Evolutionary conservation across 208 protist species (phyloP), one percentile per base, ranked within the genome.

Genomic region (Wallacemonas sp.): DNA sequence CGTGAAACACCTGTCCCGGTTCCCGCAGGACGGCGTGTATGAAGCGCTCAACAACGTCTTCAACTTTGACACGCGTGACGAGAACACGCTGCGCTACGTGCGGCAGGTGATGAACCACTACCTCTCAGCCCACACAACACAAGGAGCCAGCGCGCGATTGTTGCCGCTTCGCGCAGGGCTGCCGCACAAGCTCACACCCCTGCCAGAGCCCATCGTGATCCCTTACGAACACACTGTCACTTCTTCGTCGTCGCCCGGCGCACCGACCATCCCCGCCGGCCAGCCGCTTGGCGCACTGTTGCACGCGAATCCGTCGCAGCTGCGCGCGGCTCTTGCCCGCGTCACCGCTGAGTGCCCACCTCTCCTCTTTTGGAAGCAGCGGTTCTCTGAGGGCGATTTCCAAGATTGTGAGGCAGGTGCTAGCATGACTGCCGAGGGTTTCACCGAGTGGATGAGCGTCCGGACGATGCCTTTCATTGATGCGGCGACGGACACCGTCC

Each of bases 1-100:
- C 41, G 94, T 97, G 41, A 85, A 89, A 58, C 97, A 98, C 73
- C 68, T 98, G 45, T 62, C 96, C 17, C 61, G 59, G 13, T 98
- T 85, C 62, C 94, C 96, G 24, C 71, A 91, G 53, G 95, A 98
- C 63, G 82, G 87, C 37, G 67, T 97, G 38, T 89, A 84, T 62
- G 67, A 71, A 15, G 83, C 89, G 8, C 71, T 91, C 22, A 91
- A 91, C 67, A 93, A 93, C 67, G 82, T 93, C 26, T 95, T 93
- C 66, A 84, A 89, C 70, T 95, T 95, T 66, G 89, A 93, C 59
- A 68, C 76, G 9, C 63, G 63, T n/a, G 83, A 95, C 50, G 80
- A 87, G 34, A 85, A 87, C 60, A 90, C 85, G 33, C 79, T 91
- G 68, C 77, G 76, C 15, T 55, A 81, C 41, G 83, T 95, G 41